Evolutionary conservation across 2,329 filamentous ascomycete genomes (phyloP).

Genomic region (Peltaster fructicola): DNA sequence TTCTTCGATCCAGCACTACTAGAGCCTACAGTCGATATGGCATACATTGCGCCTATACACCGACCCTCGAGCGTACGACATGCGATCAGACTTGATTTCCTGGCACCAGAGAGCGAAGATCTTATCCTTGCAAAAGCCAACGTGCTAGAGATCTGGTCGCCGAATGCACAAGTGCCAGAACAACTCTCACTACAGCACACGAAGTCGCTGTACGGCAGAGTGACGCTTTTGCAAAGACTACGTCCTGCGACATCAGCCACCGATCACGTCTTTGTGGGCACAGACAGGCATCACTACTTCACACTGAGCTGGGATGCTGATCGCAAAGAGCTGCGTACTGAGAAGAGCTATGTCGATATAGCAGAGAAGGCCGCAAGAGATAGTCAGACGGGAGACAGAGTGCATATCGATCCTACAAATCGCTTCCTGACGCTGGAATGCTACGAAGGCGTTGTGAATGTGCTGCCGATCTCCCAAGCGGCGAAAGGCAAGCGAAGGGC

Average conservation of each 20-base stretch:
- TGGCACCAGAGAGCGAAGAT: constrained; percentile 58
- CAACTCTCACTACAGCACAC: constrained; percentile 52
- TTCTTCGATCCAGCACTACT: constrained; percentile 3
- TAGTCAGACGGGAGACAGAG: constrained; percentile 66
- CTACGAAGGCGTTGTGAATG: constrained; percentile 49
- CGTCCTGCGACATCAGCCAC: constrained; percentile 54
- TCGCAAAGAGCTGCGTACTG: constrained; percentile 33
- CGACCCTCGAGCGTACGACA: constrained; percentile 79
- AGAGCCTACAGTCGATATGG: constrained; percentile 59
- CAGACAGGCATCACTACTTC: constrained; percentile 79
- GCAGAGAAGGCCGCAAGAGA: constrained; percentile 48
- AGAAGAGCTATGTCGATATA: constrained; percentile 42
- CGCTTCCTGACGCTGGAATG: constrained; percentile 49
- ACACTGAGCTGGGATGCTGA: constrained; percentile 64
- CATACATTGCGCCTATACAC: constrained; percentile 88
- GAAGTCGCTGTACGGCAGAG: constrained; percentile 63
- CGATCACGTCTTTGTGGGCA: constrained; percentile 84
- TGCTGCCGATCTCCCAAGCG: constrained; percentile 41
- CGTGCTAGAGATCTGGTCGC: constrained; percentile 64
- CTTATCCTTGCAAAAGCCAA: constrained; percentile 78
- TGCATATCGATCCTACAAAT: constrained; percentile 66
- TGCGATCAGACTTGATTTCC: constrained; percentile 63
- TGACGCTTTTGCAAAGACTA: constrained; percentile 69
- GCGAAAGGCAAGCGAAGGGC: constrained; percentile 29
- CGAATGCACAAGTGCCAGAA: constrained; percentile 28